phyloP scores from a whole-genome alignment of 495 filamentous ascomycete genomes.

The Corynascus novoguineensis region DNA sequence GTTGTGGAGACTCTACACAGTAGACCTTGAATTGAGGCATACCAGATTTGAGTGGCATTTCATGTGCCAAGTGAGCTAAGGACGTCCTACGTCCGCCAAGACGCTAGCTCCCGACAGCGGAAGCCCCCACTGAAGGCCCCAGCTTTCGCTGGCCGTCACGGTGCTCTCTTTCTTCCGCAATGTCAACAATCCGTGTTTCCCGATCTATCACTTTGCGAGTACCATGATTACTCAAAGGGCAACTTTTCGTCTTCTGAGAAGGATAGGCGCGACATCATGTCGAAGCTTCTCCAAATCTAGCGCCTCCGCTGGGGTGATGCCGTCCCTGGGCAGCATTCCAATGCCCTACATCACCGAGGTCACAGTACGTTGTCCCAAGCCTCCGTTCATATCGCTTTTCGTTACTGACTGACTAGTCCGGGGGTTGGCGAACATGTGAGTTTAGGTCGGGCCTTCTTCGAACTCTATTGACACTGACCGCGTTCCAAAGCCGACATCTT shows the following conservation, averaged over 20 bases:
- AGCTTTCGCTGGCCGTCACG: neutral
- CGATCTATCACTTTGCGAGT: neutral
- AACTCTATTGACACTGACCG: conserved; percentile 17
- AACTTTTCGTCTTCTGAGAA: conserved; percentile 29
- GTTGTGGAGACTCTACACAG: too few species aligned
- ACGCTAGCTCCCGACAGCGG: too few species aligned
- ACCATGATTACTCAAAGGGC: conserved; percentile 34
- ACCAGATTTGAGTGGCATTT: too few species aligned
- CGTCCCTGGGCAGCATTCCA: conserved; percentile 54
- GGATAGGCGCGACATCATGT: conserved; percentile 24
- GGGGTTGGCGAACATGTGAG: conserved; percentile 87
- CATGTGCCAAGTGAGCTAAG: too few species aligned
- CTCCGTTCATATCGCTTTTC: neutral
- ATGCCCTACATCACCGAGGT: conserved; percentile 75
- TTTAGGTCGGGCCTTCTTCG: conserved; percentile 19
- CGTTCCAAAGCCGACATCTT: conserved; percentile 67
- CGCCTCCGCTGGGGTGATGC: conserved; percentile 23
- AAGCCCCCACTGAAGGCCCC: neutral
- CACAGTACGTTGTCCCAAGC: conserved; percentile 54
- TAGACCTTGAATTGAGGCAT: too few species aligned
- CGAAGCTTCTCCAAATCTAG: conserved; percentile 38
- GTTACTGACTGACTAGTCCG: conserved; percentile 58
- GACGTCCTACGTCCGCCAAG: too few species aligned
- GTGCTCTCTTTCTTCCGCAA: neutral
- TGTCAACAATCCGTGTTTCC: neutral